A percentile compares a stretch with the other conserved stretches of the same genome.
phyloP scores from a whole-genome alignment of 371 early-diverging fungal genomes.

The Mortierella sp. region DNA sequence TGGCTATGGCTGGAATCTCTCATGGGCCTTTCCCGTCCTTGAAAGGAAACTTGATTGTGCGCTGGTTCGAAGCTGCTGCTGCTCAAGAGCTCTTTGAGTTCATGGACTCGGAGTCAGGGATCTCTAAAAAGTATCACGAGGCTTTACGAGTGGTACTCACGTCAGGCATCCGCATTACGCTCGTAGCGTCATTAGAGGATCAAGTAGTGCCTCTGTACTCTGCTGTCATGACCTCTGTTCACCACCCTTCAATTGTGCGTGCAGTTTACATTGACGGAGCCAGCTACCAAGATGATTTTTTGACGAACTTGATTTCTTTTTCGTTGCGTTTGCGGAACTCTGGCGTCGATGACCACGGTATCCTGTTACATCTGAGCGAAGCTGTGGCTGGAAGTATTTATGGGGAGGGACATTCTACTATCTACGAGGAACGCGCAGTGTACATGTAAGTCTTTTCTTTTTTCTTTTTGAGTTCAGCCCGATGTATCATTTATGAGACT shows the following conservation, averaged over 20 bases:
- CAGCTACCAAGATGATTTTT: slow-evolving; percentile 84
- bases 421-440: slow-evolving; percentile 90
- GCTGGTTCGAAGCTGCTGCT: slow-evolving; percentile 92
- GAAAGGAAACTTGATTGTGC: slow-evolving; percentile 84
- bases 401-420: slow-evolving; percentile 91
- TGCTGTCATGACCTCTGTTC: slow-evolving; percentile 83
- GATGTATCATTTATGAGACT: neutral
- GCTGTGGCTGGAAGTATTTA: slow-evolving; percentile 88
- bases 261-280: slow-evolving; percentile 89
- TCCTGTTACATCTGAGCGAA: slow-evolving; percentile 87
- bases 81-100: slow-evolving; percentile 93
- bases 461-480: neutral
- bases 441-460: slow-evolving; percentile 65
- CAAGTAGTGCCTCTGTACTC: slow-evolving; percentile 96
- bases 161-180: slow-evolving; percentile 74
- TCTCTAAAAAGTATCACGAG: slow-evolving; percentile 74
- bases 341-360: slow-evolving; percentile 87
- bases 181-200: slow-evolving; percentile 87
- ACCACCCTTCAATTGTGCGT: slow-evolving; percentile 91
- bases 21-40: slow-evolving; percentile 92
- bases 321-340: slow-evolving; percentile 84
- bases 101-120: slow-evolving; percentile 77
- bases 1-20: slow-evolving; percentile 94
- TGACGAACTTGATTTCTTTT: slow-evolving; percentile 87
- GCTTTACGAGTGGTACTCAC: slow-evolving; percentile 78